Conservation (phyloP, 148 eudicot genomes). For the Rhododendron griersonianum region DNA sequence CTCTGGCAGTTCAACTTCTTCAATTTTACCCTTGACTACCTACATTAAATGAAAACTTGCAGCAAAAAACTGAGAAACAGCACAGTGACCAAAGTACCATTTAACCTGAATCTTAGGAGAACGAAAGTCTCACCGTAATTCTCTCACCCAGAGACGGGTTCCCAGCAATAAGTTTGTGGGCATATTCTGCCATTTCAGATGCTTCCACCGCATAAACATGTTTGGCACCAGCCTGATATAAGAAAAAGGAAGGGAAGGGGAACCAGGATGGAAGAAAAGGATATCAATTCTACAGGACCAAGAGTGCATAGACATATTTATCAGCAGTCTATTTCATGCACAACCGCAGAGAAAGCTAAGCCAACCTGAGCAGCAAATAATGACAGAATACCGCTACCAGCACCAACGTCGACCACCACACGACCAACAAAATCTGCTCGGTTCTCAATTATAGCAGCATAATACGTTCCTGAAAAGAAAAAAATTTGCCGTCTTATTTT, state of each 20-base stretch:
- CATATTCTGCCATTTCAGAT: conserved; percentile 98
- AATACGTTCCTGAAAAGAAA: conserved; percentile 66
- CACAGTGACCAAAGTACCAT: background rate
- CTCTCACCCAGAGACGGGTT: conserved; percentile 66
- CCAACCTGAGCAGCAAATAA: conserved; percentile 95
- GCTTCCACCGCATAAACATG: conserved; percentile 99
- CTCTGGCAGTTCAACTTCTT: conserved; percentile 90
- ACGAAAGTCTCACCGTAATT: conserved; percentile 54
- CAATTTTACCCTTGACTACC: conserved; percentile 96
- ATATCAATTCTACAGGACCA: background rate
- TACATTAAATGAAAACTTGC: conserved; percentile 13
- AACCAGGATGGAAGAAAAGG: background rate
- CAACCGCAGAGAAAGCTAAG: background rate
- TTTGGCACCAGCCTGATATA: conserved; percentile 82
- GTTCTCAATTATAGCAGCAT: conserved; percentile 90
- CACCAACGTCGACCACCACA: conserved; percentile 97
- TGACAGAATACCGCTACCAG: conserved; percentile 96
- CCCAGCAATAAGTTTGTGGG: conserved; percentile 83
- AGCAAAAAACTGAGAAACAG: conserved; percentile 2
- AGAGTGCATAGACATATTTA: background rate
- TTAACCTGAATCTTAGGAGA: background rate
- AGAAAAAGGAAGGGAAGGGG: background rate
- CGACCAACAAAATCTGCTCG: conserved; percentile 75
- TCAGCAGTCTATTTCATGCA: background rate
- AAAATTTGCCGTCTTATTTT: too few relatives aligned